Conservation (phyloP, 1,284 basidiomycete species). For the Erythrobasidium hasegawianum region DNA sequence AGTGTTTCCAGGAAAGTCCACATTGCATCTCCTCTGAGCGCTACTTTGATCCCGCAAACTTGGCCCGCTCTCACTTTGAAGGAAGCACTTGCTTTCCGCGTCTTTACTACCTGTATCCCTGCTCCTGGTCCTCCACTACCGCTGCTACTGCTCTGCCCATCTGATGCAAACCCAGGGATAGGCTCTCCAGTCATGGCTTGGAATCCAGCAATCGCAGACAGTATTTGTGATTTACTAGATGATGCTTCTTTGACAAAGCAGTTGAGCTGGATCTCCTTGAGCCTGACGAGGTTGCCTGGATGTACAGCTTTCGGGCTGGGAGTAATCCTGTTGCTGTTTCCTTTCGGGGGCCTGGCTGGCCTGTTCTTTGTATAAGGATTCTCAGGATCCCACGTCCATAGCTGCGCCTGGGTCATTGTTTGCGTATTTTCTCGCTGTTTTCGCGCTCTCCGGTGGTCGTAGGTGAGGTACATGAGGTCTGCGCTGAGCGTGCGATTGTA, state of each 20-base stretch:
- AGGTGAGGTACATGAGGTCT: slow-evolving; percentile 92
- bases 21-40: slow-evolving; percentile 82
- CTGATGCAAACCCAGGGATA: slow-evolving; percentile 52
- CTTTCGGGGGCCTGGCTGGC: slow-evolving; percentile 67
- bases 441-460: slow-evolving; percentile 63
- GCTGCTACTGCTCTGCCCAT: slow-evolving; percentile 61
- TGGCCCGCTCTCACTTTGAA: slow-evolving; percentile 79
- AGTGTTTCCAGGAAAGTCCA: slow-evolving; percentile 87
- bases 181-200: slow-evolving; percentile 83
- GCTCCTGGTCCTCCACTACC: slow-evolving; percentile 58
- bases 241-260: slow-evolving; percentile 68
- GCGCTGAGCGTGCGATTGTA: slow-evolving; percentile 78
- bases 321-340: slow-evolving; percentile 62
- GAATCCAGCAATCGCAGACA: slow-evolving; percentile 79
- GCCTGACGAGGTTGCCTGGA: slow-evolving; percentile 63
- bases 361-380: slow-evolving; percentile 76
- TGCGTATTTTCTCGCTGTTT: slow-evolving; percentile 37
- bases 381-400: slow-evolving; percentile 67
- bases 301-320: slow-evolving; percentile 58
- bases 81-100: slow-evolving; percentile 73
- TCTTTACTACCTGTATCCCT: slow-evolving; percentile 76
- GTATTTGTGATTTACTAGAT: slow-evolving; percentile 67
- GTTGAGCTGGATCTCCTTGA: slow-evolving; percentile 82
- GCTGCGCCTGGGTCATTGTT: slow-evolving; percentile 37
- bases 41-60: slow-evolving; percentile 83